Conservation (phyloP, 768 basidiomycete species). For the Suillus tomentosus region DNA sequence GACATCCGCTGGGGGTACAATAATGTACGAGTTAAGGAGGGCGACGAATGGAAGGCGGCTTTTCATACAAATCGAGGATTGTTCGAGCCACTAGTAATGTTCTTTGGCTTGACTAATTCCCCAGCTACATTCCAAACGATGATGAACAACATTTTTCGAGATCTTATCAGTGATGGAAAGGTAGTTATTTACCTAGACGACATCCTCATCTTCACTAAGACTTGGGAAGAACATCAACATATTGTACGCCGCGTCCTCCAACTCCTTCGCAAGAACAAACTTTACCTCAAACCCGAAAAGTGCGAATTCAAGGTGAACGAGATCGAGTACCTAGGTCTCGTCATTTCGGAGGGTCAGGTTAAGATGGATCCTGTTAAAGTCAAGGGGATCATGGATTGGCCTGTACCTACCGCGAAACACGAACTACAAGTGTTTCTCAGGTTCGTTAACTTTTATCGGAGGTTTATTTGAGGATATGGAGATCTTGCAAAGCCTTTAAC, state of each 20-base stretch:
- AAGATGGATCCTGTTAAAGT: slow-evolving; percentile 44
- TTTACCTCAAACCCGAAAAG: slow-evolving; percentile 25
- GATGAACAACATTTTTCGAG: background rate
- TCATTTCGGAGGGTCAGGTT: slow-evolving; percentile 30
- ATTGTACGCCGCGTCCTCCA: too few species aligned
- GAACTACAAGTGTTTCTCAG: slow-evolving; percentile 45
- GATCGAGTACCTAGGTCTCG: slow-evolving; percentile 37
- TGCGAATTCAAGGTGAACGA: slow-evolving; percentile 24
- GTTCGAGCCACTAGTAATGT: background rate
- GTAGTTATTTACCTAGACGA: slow-evolving; percentile 37
- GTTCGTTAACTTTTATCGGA: slow-evolving; percentile 40
- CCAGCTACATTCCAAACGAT: background rate
- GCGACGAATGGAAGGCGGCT: slow-evolving; percentile 36
- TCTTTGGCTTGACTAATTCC: background rate
- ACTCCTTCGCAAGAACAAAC: slow-evolving; percentile 10
- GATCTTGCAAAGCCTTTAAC: slow-evolving; percentile 31
- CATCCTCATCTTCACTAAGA: slow-evolving; percentile 33
- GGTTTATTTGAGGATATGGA: slow-evolving; percentile 36
- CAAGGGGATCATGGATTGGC: slow-evolving; percentile 40
- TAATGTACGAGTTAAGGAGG: slow-evolving; percentile 27
- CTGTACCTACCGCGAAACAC: slow-evolving; percentile 29
- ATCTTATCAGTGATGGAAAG: slow-evolving; percentile 15
- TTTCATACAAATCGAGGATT: slow-evolving; percentile 8
- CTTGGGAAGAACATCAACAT: slow-evolving; percentile 9
- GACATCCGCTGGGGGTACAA: slow-evolving; percentile 39